Percentiles rank a stretch among this genome's conserved stretches.
These are phyloP conservation scores for Anthracocystis walkeri DNA, from an alignment of 1,284 basidiomycete species.

Conservation along the genomic window DNA sequence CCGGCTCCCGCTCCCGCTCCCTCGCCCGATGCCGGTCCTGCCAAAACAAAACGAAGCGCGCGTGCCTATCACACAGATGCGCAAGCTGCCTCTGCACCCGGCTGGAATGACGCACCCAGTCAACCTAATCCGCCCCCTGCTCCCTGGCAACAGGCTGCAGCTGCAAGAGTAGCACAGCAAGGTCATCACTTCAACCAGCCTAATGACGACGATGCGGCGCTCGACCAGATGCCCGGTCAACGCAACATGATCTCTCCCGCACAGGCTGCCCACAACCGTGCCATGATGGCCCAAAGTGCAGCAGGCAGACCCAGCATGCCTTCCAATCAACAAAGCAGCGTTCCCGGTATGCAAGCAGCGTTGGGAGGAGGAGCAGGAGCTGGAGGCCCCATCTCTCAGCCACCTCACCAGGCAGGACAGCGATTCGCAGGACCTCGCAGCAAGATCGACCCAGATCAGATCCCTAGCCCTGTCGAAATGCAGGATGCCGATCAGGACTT, in stretches of 20 bases:
- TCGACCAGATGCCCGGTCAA: conserved; percentile 68
- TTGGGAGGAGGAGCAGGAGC: conserved; percentile 27
- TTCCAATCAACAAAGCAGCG: conserved; percentile 37
- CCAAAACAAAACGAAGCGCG: conserved; percentile 65
- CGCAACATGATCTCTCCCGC: conserved; percentile 61
- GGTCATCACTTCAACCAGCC: conserved; percentile 39
- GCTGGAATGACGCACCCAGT: conserved; percentile 63
- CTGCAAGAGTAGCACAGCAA: conserved; percentile 55
- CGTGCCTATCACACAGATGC: conserved; percentile 68
- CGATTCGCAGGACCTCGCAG: conserved; percentile 76
- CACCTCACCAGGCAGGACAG: conserved; percentile 71
- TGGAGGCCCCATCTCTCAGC: conserved; percentile 61
- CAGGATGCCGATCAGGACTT: conserved; percentile 84
- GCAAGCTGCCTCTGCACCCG: conserved; percentile 32
- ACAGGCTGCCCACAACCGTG: conserved; percentile 63
- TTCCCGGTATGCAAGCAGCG: conserved; percentile 45
- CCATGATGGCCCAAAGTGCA: conserved; percentile 45
- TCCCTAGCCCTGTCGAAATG: conserved; percentile 88
- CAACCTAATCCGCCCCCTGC: conserved; percentile 60
- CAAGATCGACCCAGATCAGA: conserved; percentile 88
- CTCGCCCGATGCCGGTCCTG: conserved; percentile 43
- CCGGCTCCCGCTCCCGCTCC: conserved; percentile 27
- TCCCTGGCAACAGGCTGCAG: conserved; percentile 65
- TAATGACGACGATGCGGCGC: conserved; percentile 50
- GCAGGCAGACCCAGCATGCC: conserved; percentile 30